phyloP scores from a whole-genome alignment of 139 green algal genomes.

The Chlamydomonas sp. region DNA sequence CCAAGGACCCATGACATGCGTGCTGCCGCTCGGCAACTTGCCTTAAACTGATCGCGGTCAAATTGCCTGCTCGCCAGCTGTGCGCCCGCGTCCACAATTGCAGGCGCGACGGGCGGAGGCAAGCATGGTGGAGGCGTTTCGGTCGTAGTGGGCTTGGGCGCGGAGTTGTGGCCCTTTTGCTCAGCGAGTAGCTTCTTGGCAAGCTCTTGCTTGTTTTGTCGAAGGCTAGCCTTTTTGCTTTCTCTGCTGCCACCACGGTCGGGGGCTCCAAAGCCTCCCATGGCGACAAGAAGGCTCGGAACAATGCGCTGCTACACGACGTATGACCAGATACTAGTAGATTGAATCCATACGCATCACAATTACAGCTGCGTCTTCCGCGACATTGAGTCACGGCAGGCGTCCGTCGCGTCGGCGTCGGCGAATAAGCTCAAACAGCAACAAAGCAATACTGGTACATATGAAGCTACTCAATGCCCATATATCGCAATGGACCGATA shows the following conservation, averaged over 20 bases:
- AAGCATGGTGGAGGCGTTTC: background rate
- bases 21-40: background rate
- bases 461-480: too few species aligned
- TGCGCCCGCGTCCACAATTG: background rate
- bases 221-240: slow-evolving; percentile 8
- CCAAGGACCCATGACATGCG: background rate
- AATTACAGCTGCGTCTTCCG: too few species aligned
- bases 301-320: too few species aligned
- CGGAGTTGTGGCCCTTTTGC: slow-evolving; percentile 9
- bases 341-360: too few species aligned
- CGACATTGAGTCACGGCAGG: too few species aligned
- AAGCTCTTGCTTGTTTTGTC: slow-evolving; percentile 15
- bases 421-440: too few species aligned
- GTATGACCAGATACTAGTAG: too few species aligned
- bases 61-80: slow-evolving; percentile 27
- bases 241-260: slow-evolving; percentile 21
- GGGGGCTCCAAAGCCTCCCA: slow-evolving; percentile 22
- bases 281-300: background rate
- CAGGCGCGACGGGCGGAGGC: background rate
- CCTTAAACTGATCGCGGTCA: slow-evolving; percentile 36
- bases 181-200: background rate
- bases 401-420: too few species aligned
- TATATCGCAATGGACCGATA: too few species aligned
- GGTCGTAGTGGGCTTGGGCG: background rate
- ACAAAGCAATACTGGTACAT: too few species aligned